Base-by-base conservation (phyloP, 371 early-diverging fungal genomes). In the Mycotypha africana region DNA sequence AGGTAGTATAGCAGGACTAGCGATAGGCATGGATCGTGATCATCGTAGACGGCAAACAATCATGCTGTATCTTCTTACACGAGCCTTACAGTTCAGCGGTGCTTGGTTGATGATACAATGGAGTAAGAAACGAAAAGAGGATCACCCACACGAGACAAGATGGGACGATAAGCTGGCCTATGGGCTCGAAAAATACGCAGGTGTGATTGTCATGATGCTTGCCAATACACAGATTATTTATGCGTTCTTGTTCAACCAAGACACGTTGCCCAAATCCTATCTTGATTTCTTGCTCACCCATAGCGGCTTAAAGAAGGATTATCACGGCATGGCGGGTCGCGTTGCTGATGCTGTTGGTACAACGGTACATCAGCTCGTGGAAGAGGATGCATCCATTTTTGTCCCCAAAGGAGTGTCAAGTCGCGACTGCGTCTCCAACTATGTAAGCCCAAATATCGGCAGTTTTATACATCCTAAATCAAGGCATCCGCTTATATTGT, bases 51-150 rank as follows among this genome's bases (percentile, higher is more conserved):
- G 91, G 25, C 77, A 81, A 34, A 86, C 91, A 15, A 78, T 93
- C 28, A 82, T 88, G 42, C 65, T 91, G 30, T 92, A 91, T 50
- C 57, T 91, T 19, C 69, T 84, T 20, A 89, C 93, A 4, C 77
- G 93, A 37, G 81, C 84, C 1, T 42, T 82, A 22, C 89, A 91
- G 47, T 89, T 89, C 45, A 79, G 67, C n/a, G 68, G 75, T 3
- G 74, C 81, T 22, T 84, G 82, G 74, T 39, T 76, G 10, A 80
- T 86, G 77, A 77, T 80, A 38, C 70, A 72, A 32, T 85, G 81
- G 83, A 69, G 72, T 1, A 53, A 58, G 9, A 57, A 65, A 26
- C 62, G 83, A 11, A 49, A 61, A 15, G 44, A 57, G 26, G 59
- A 58, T 20, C 58, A 58, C 19, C 53, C 58, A 1, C 47, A 40